Conservation (phyloP, 2,329 filamentous ascomycete genomes). For the Reticulascus tulasneorum region DNA sequence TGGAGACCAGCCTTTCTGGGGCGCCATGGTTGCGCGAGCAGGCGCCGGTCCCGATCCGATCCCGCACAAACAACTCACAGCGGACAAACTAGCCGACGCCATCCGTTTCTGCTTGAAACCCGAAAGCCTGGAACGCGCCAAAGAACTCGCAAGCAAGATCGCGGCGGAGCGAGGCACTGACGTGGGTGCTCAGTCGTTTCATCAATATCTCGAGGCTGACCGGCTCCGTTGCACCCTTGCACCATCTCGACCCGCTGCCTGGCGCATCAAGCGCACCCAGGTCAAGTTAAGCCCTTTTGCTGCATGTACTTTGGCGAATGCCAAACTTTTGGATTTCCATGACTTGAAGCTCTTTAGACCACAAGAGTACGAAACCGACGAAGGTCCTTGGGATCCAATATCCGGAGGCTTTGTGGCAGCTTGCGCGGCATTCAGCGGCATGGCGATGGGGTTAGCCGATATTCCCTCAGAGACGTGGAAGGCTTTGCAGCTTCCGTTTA, state of each 20-base stretch:
- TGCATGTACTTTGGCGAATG: slow-evolving; percentile 51
- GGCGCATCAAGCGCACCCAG: slow-evolving; percentile 56
- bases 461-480: slow-evolving; percentile 17
- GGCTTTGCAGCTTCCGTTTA: slow-evolving; percentile 9
- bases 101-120: slow-evolving; percentile 50
- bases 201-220: slow-evolving; percentile 50
- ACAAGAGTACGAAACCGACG: slow-evolving; percentile 59
- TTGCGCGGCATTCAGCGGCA: slow-evolving; percentile 60
- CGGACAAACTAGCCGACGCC: slow-evolving; percentile 49
- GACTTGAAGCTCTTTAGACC: slow-evolving; percentile 48
- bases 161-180: slow-evolving; percentile 49
- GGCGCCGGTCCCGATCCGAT: slow-evolving; percentile 58
- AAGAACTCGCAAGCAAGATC: slow-evolving; percentile 48
- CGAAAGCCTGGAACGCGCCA: slow-evolving; percentile 32
- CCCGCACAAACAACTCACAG: slow-evolving; percentile 54
- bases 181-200: slow-evolving; percentile 49
- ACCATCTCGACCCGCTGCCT: slow-evolving; percentile 55
- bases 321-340: slow-evolving; percentile 49
- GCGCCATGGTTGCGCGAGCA: slow-evolving; percentile 56
- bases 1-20: slow-evolving; percentile 65
- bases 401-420: slow-evolving; percentile 62
- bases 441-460: slow-evolving; percentile 59
- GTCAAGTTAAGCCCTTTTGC: slow-evolving; percentile 59
- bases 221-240: slow-evolving; percentile 55
- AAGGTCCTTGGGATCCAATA: slow-evolving; percentile 61